phyloP scores from a whole-genome alignment of 768 basidiomycete species.

The Suillus plorans region DNA sequence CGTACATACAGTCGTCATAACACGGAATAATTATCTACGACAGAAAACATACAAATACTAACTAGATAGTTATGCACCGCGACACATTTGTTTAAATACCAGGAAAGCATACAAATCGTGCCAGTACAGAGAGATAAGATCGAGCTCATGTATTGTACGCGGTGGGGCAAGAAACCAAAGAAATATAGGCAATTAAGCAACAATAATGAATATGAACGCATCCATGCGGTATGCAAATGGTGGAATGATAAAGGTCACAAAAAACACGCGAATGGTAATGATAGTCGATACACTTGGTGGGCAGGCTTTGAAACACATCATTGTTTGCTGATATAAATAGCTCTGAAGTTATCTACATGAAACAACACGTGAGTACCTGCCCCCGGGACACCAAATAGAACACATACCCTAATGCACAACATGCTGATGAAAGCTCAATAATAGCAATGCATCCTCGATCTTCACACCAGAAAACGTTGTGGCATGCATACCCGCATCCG shows the following conservation, averaged over 20 bases:
- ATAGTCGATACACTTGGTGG: conserved; percentile 6
- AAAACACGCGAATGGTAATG: background rate
- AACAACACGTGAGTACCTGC: background rate
- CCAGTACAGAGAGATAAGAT: background rate
- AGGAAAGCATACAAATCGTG: conserved; percentile 4
- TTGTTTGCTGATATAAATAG: conserved; percentile 4
- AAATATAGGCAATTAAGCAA: conserved; percentile 30
- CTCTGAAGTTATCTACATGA: conserved; percentile 1
- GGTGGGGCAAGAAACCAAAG: background rate
- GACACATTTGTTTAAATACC: conserved; percentile 5
- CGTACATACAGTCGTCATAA: background rate
- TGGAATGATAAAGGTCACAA: background rate
- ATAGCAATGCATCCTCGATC: conserved; percentile 71
- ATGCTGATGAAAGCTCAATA: conserved; percentile 74
- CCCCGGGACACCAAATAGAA: background rate
- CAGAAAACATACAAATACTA: conserved; percentile 7
- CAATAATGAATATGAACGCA: conserved; percentile 33
- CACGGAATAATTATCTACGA: conserved; percentile 8
- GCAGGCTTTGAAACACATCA: conserved; percentile 1
- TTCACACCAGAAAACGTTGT: conserved; percentile 51
- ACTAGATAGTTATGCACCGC: conserved; percentile 3
- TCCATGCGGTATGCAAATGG: conserved; percentile 5
- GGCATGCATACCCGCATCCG: conserved; percentile 24
- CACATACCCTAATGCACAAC: conserved; percentile 46
- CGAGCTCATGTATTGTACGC: conserved; percentile 2